Evolutionary conservation across 345 rosid species (phyloP).

Genomic region (Turnera subulata): DNA sequence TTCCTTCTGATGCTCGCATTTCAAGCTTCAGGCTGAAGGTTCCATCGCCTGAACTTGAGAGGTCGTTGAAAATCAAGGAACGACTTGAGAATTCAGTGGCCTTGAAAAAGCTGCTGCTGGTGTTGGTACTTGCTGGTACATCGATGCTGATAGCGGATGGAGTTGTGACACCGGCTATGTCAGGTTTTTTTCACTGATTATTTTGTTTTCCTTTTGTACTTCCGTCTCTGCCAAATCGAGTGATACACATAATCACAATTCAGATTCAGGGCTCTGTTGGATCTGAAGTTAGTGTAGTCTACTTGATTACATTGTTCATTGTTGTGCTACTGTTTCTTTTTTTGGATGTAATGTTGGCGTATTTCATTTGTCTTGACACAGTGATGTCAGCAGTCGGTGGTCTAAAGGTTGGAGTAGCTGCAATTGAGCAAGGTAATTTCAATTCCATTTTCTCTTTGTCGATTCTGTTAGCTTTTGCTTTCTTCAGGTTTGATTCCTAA

Average conservation of each 20-base stretch:
- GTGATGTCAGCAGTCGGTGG: constrained; percentile 98
- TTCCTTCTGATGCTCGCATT: constrained; percentile 91
- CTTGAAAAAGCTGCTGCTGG: constrained; percentile 74
- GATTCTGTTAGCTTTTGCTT: background rate
- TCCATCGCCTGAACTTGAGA: constrained; percentile 95
- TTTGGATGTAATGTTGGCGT: background rate
- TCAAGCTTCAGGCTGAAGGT: constrained; percentile 97
- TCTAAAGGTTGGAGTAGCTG: constrained; percentile 73
- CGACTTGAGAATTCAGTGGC: constrained; percentile 74
- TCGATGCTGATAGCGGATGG: constrained; percentile 99
- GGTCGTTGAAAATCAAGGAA: constrained; percentile 93
- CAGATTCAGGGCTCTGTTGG: too few relatives aligned
- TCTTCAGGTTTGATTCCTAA: background rate
- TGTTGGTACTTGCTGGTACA: constrained; percentile 93
- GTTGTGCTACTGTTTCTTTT: background rate
- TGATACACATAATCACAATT: too few relatives aligned
- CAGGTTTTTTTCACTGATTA: constrained; percentile 91
- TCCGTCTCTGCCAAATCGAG: too few relatives aligned
- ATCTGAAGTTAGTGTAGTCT: too few relatives aligned
- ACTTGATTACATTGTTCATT: background rate
- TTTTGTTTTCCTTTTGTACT: too few relatives aligned
- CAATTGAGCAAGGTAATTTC: constrained; percentile 66
- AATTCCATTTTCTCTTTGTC: background rate
- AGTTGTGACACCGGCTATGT: constrained; percentile 96
- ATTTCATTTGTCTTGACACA: constrained; percentile 38